Base-by-base conservation (phyloP, 192 early-diverging fungal genomes). In the Linnemannia elongata region DNA sequence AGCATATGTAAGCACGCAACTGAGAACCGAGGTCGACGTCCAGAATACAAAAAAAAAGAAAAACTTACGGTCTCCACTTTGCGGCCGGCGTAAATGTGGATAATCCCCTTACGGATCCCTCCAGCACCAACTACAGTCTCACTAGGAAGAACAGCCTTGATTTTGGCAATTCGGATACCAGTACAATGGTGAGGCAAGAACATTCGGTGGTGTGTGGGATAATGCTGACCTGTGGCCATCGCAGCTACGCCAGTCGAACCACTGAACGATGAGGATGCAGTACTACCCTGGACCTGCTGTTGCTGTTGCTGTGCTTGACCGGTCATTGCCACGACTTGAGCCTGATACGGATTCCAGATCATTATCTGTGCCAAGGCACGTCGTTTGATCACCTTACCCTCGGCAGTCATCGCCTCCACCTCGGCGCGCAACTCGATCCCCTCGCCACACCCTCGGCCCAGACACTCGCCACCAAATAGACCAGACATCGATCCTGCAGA, bases 121-220 rank as follows among this genome's bases (percentile, higher is more conserved):
- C 76, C 76, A n/a, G 79, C 4, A 33, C 85, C 70, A 22, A 75
- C 63, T 10, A 81, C 85, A 27, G 85, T 81, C n/a, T 88, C 86
- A 0, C 76, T 44, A 1, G 91, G 90, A 5, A 92, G 75, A 0
- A 92, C 90, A 3, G 91, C 91, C 78, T 92, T 92, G 70, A 92
- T 90, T 77, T 89, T 90, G 72, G 79, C 90, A 24, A 90, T 84
- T 4, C 88, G 74, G 33, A 88, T 74, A 3, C 83, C 85, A 2
- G 80, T 72, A 18, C 82, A 82, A 44, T 81, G 76, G 36, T 81
- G 79, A n/a, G 55, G 45, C 68, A 76, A 57, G 13, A 30, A 47
- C 18, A 27, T 38, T 35, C 74, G 41, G 20, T 74, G 80, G 20
- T 8, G 74, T 39, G 35, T 70, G 27, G 45, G 20, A 69, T 39